Evolutionary conservation across 2,329 filamentous ascomycete genomes (phyloP), one percentile per base, ranked within the genome.

Genomic region (Penicillium sp.): DNA sequence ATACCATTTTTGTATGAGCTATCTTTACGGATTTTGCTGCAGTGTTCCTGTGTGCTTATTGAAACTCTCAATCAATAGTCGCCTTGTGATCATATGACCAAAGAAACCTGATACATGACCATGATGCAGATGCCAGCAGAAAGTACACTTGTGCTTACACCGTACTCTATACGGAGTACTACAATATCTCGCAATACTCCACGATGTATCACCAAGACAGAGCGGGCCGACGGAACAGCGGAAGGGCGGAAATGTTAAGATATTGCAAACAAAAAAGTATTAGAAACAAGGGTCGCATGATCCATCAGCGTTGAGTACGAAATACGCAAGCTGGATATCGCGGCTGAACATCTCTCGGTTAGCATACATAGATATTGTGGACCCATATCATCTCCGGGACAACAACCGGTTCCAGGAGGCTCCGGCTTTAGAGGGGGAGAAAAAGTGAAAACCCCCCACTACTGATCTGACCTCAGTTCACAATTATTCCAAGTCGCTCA

Each of bases 321-420:
- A 23, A 5, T 5, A 23, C 23, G 23, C 29, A 34, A n/a, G 10
- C n/a, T 18, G 11, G 43, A 34, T 34, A 47, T 41, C 23, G 18
- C 34, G 43, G 50, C 35, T 47, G 43, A 26, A 35, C 23, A 23
- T 34, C 16, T 47, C 2, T 19, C 48, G 26, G 19, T 23, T 23
- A 23, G 23, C 8, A 34, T 4, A 14, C 8, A 34, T 4, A 14
- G 36, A 52, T 34, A 41, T 41, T 46, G 48, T 29, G 35, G 50
- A 26, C 7, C 43, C 18, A 47, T 41, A 18, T n/a, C 36, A 23
- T 13, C 16, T 30, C 39, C 18, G 16, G 27, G 5, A 40, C 40
- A 32, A 27, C 36, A 19, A 6, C 42, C 49, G 42, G 49, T 14
- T 30, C n/a, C 27, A 47, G 39, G 49, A 27, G 49, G 49, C 41